Evolutionary conservation across 2,329 filamentous ascomycete species (phyloP), one percentile per base, ranked within the genome.

Genomic region (Colletotrichum sp.): DNA sequence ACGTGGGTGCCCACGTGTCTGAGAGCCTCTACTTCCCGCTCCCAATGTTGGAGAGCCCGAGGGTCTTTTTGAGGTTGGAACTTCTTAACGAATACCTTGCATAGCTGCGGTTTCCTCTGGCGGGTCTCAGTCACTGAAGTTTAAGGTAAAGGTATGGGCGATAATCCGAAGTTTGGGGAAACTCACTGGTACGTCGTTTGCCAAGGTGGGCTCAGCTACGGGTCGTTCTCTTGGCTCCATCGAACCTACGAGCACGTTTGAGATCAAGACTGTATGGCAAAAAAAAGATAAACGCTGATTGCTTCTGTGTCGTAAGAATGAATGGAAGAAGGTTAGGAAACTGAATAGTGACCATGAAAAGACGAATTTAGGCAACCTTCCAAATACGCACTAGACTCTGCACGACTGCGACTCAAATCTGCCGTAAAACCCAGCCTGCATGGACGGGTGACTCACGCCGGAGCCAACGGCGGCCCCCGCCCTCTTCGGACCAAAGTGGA

Each of bases 141-240:
- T 13, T n/a, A 2, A 21, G 43, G 10, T 2, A 8, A 48, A 52
- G 43, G 18, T 21, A 8, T 52, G n/a, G 2, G 43, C 43, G 43
- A 13, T 52, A 5, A 7, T 0, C 0, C 6, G 10, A 4, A 13
- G 10, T 13, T 8, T 21, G 43, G 10, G 43, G 10, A 1, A 52
- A 21, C n/a, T 52, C 6, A 52, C 43, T 52, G 43, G 10, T 52
- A 52, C n/a, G 3, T 21, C 43, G 18, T 52, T 21, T 13, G 6
- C 3, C 43, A 21, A 52, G n/a, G 43, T 21, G 43, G 43, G 10
- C 6, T 52, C 43, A 5, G 43, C n/a, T 1, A 52, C 10, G 2
- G 1, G n/a, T 21, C n/a, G 43, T 52, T 13, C 12, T 3, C 0
- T 52, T 13, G 6, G 6, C 10, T 52, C n/a, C 43, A 52, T 52